phyloP scores from a whole-genome alignment of 1,284 basidiomycete genomes.

The Tilletia setariae region DNA sequence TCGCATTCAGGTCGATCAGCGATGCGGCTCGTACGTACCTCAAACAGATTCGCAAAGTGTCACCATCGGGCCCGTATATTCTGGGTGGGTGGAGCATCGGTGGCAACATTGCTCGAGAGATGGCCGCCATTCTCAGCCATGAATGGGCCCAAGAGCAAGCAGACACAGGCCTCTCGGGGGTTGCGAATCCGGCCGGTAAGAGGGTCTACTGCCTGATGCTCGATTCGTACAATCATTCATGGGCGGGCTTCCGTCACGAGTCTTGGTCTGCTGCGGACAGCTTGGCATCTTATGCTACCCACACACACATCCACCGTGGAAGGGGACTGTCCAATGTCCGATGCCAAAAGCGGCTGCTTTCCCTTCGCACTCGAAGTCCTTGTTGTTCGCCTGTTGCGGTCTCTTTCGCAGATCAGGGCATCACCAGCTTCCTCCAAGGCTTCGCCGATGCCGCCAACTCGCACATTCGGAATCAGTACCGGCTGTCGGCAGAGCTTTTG shows the following conservation, averaged over 20 bases:
- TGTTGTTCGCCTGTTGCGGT: neutral
- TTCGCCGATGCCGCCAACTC: neutral
- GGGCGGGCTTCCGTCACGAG: neutral
- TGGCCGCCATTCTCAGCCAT: neutral
- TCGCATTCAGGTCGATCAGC: conserved; percentile 5
- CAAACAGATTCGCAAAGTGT: neutral
- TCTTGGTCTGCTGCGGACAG: neutral
- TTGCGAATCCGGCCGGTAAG: neutral
- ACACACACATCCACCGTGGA: too few species aligned
- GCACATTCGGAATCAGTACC: conserved; percentile 6
- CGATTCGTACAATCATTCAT: conserved; percentile 4
- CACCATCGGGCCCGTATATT: neutral
- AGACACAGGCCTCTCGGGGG: neutral
- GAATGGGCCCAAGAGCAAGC: neutral
- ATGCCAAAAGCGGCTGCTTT: neutral
- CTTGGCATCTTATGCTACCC: neutral
- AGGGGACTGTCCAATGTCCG: neutral
- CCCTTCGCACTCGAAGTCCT: neutral
- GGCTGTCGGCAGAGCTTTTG: neutral
- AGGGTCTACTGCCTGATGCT: neutral
- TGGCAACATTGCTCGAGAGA: conserved; percentile 11
- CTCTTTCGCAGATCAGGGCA: neutral
- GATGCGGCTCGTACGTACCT: neutral
- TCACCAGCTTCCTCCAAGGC: neutral
- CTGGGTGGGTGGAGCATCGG: conserved; percentile 10